phyloP scores from a whole-genome alignment of 805 yeast species.

The Wickerhamiella brachini region DNA sequence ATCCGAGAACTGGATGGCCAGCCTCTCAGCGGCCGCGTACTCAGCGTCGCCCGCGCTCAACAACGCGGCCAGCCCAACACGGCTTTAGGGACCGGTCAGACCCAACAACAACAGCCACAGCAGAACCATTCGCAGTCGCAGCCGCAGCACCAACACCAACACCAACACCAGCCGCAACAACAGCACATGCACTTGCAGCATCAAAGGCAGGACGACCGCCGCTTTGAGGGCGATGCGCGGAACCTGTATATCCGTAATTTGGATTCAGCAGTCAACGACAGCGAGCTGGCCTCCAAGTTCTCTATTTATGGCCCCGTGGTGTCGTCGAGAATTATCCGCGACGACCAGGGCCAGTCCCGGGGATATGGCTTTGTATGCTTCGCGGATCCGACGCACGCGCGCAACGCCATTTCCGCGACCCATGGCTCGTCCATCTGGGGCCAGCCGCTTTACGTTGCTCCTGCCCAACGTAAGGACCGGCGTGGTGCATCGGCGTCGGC shows the following conservation, averaged over 20 bases:
- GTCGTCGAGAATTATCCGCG: slow-evolving; percentile 43
- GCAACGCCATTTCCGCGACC: slow-evolving; percentile 52
- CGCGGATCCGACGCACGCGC: slow-evolving; percentile 50
- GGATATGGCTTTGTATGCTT: slow-evolving; percentile 79
- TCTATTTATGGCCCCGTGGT: slow-evolving; percentile 36
- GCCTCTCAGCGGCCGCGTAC: slow-evolving; percentile 26
- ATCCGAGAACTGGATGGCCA: slow-evolving; percentile 36
- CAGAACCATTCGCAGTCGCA: not conserved
- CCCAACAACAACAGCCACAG: too few species aligned
- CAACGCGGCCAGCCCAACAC: slow-evolving; percentile 1
- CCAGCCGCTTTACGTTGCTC: slow-evolving; percentile 48
- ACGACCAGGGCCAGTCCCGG: slow-evolving; percentile 38
- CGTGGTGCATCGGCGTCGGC: not conserved
- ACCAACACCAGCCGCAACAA: not conserved
- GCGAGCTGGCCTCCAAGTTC: slow-evolving; percentile 34
- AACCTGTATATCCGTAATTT: slow-evolving; percentile 60
- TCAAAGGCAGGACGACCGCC: not conserved
- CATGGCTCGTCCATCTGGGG: slow-evolving; percentile 39
- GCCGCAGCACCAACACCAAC: not conserved
- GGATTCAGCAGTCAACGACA: slow-evolving; percentile 41
- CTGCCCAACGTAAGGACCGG: slow-evolving; percentile 50
- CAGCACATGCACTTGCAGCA: slow-evolving; percentile 25
- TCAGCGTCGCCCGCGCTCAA: slow-evolving; percentile 35
- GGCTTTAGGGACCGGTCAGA: too few species aligned
- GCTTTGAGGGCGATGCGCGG: slow-evolving; percentile 36